Base-by-base conservation (phyloP, 208 protist genomes). In the Blastocrithidia nonstop region DNA sequence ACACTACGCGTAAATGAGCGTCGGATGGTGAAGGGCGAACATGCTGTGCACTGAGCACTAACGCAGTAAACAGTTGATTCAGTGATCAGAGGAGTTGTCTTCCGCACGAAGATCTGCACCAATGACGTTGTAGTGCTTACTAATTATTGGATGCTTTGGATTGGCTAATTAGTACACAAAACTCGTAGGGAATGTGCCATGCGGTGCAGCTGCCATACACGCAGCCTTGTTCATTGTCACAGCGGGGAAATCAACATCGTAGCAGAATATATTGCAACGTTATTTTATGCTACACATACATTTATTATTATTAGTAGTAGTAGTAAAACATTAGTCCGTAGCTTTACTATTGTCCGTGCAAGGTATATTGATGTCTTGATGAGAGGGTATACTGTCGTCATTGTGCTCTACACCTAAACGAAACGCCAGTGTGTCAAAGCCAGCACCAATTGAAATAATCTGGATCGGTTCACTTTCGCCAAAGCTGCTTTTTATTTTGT, bases 1-100 rank as follows among this genome's bases (percentile, higher is more conserved):
- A 37, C 85, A 94, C 60, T 94, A 80, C 9, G 85, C 85, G 54
- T 83, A 90, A n/a, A 94, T 58, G 45, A 94, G 57, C 6, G 81
- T 90, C 3, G 76, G 73, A 31, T 60, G 29, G 0, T 28, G 17
- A 1, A 60, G 11, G 19, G 61, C 54, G 43, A 94, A 75, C n/a
- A n/a, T n/a, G n/a, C n/a, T n/a, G n/a, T n/a, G n/a, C n/a, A n/a
- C n/a, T n/a, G 22, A 32, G 45, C 5, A 19, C 39, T 46, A 8
- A 35, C 49, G 45, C 57, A 31, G 7, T 56, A 21, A 67, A 50
- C 9, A 60, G 53, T 1, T 41, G 36, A 4, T 74, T 16, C 20
- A 93, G 54, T 17, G 63, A 43, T 41, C 62, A 28, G 54, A n/a
- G 0, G 46, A 42, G 0, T 49, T 49, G 19, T 46, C 17, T 8